Conservation (phyloP, 148 eudicot genomes). For the Rhododendron ferrugineum region DNA sequence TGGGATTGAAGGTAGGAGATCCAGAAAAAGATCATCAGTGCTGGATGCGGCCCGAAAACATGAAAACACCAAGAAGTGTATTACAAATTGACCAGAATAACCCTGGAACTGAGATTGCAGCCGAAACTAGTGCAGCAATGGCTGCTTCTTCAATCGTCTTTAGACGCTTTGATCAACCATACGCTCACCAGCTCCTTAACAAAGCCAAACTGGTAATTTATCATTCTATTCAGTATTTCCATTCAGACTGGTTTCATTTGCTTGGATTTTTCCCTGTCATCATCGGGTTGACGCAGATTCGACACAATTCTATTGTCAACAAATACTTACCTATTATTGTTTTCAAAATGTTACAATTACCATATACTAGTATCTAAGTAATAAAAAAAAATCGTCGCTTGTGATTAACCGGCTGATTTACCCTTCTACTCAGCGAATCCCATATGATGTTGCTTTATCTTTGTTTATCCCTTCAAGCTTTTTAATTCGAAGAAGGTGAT, state of each 20-base stretch:
- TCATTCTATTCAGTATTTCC: background rate
- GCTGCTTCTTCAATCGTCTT: slow-evolving; percentile 76
- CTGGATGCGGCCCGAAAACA: slow-evolving; percentile 80
- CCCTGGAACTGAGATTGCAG: slow-evolving; percentile 95
- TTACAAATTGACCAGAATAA: slow-evolving; percentile 36
- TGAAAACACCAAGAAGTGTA: slow-evolving; percentile 59
- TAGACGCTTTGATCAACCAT: slow-evolving; percentile 30
- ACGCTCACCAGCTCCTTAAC: slow-evolving; percentile 48
- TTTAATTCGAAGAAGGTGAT: background rate
- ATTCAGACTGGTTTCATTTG: background rate
- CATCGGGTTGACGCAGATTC: background rate
- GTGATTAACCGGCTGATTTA: background rate
- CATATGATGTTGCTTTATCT: background rate
- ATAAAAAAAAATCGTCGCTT: background rate
- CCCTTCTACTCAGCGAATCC: background rate
- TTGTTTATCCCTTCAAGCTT: background rate
- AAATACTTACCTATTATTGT: background rate
- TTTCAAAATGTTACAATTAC: background rate
- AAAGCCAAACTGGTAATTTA: slow-evolving; percentile 50
- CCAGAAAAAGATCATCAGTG: slow-evolving; percentile 63
- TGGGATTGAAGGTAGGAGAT: slow-evolving; percentile 52
- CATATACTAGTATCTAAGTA: background rate
- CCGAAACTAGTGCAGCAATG: slow-evolving; percentile 83
- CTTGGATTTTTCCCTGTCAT: background rate
- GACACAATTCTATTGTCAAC: background rate